phyloP scores from a whole-genome alignment of 1,284 basidiomycete genomes.

The Fomitopsis schrenkii region DNA sequence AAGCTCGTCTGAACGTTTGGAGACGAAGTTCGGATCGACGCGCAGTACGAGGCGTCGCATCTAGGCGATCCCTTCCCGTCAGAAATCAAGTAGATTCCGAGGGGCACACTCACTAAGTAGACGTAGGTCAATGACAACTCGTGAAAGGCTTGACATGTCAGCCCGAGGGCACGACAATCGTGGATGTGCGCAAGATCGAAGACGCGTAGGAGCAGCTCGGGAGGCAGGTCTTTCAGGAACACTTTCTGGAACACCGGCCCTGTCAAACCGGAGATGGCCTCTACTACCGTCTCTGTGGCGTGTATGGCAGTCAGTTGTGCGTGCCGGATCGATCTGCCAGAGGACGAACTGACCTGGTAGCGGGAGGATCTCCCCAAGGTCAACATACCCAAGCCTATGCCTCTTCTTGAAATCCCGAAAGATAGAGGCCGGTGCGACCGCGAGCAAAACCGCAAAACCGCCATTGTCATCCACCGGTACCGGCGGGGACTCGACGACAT shows the following conservation, averaged over 20 bases:
- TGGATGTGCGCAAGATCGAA: constrained; percentile 2
- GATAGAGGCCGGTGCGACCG: background rate
- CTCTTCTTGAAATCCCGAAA: background rate
- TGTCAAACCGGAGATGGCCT: background rate
- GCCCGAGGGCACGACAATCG: constrained; percentile 6
- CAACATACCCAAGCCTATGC: background rate
- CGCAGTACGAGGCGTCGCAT: background rate
- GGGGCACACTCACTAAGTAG: constrained; percentile 4
- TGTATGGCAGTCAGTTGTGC: too few species aligned
- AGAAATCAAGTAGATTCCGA: background rate
- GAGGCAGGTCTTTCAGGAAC: constrained; percentile 7
- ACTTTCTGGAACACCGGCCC: constrained; percentile 5
- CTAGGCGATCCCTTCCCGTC: background rate
- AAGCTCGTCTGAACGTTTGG: background rate
- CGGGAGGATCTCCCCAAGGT: background rate
- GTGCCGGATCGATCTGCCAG: too few species aligned
- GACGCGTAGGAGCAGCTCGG: constrained; percentile 10
- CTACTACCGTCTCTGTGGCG: background rate
- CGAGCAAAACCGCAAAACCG: background rate
- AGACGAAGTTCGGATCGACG: background rate
- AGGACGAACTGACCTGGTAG: background rate
- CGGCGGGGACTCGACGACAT: too few species aligned
- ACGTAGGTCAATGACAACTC: constrained; percentile 6
- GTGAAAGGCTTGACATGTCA: constrained; percentile 7
- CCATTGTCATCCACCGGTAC: too few species aligned